These are phyloP conservation scores for Triticum aestivum DNA, from an alignment of 176 grass and related monocot genomes.

Conservation along the genomic window IWGSC_CS_RefSeq_v2.1 NC_057804.1:490235191-490235690, in stretches of 20 bases:
- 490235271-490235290: background rate
- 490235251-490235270: background rate
- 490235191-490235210: background rate
- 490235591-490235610: no score
- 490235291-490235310: slow-evolving; percentile 3
- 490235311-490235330: background rate
- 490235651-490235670: no score
- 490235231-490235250: slow-evolving; percentile 6
- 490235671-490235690: no score
- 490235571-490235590: no score
- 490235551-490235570: no score
- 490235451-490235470: background rate
- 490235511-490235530: slow-evolving; percentile 23
- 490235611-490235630: no score
- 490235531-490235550: no score
- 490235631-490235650: no score
- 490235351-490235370: background rate
- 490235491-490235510: slow-evolving; percentile 28
- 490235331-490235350: background rate
- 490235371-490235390: background rate
- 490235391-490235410: background rate
- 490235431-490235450: background rate
- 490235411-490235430: background rate
- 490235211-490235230: slow-evolving; percentile 24
- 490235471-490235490: slow-evolving; percentile 31